Percentiles rank a stretch among this genome's conserved stretches.
These are phyloP conservation scores for Aspergillus cavernicola DNA, from an alignment of 495 filamentous ascomycete species.

Conservation along the genomic window DNA sequence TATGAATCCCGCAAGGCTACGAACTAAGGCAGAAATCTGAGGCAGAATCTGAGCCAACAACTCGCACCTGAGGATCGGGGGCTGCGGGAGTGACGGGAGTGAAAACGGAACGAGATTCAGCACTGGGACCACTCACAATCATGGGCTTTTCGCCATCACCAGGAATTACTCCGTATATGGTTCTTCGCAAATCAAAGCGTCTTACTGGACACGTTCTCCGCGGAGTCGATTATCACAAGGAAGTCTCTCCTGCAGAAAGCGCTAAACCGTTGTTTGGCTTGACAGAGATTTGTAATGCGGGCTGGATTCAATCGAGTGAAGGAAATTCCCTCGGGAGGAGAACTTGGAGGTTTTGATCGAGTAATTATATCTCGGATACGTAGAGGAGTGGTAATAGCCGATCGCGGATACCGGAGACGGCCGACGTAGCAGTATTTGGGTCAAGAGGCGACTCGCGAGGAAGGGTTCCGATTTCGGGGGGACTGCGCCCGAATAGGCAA, in stretches of 20 bases:
- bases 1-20: too few relatives aligned
- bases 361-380: slow-evolving; percentile 18
- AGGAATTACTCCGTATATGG: too few relatives aligned
- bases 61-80: too few relatives aligned
- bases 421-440: slow-evolving; percentile 9
- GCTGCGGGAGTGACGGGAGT: too few relatives aligned
- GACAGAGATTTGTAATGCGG: background rate
- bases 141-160: too few relatives aligned
- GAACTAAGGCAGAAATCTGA: too few relatives aligned
- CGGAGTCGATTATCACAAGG: background rate
- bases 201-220: background rate
- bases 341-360: slow-evolving; percentile 21
- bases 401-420: slow-evolving; percentile 24
- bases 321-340: slow-evolving; percentile 5
- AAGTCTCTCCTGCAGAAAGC: background rate
- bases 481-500: slow-evolving; percentile 11
- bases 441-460: background rate
- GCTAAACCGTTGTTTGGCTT: background rate
- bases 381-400: background rate
- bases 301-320: slow-evolving; percentile 19
- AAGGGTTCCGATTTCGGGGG: background rate
- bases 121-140: too few relatives aligned
- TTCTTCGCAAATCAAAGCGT: too few relatives aligned
- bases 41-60: too few relatives aligned
- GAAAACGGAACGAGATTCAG: too few relatives aligned